phyloP scores from a whole-genome alignment of 768 basidiomycete species.

The Amanita jacksonii region DNA sequence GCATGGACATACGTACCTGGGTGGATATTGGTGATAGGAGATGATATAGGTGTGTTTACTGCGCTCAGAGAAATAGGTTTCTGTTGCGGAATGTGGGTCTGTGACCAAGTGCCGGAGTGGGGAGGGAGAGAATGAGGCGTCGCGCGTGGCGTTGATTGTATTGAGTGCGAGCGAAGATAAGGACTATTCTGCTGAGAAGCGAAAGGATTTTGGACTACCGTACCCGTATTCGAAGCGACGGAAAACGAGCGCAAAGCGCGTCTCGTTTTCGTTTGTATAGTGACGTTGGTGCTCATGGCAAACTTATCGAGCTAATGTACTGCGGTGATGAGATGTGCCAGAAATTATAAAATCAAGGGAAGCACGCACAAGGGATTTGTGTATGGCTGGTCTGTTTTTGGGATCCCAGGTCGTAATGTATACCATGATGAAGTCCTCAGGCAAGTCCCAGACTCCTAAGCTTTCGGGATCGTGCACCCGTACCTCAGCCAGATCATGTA shows the following conservation, averaged over 20 bases:
- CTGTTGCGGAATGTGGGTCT: not conserved
- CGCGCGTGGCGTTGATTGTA: not conserved
- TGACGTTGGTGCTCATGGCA: constrained; percentile 60
- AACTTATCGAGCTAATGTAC: constrained; percentile 61
- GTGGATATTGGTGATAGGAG: not conserved
- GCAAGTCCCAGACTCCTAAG: constrained; percentile 36
- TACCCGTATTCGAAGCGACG: not conserved
- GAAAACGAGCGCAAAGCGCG: constrained; percentile 22
- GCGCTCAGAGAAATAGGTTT: not conserved
- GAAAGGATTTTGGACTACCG: constrained; percentile 12
- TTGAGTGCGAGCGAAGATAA: not conserved
- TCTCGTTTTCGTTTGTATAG: constrained; percentile 34
- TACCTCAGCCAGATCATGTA: constrained; percentile 10
- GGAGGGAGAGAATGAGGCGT: not conserved
- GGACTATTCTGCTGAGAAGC: constrained; percentile 7
- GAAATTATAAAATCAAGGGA: constrained; percentile 5
- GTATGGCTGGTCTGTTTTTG: constrained; percentile 54
- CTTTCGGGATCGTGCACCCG: constrained; percentile 12
- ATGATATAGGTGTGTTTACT: not conserved
- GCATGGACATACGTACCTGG: not conserved
- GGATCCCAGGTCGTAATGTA: constrained; percentile 63
- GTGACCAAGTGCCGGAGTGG: not conserved
- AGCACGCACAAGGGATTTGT: constrained; percentile 55
- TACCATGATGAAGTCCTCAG: constrained; percentile 61
- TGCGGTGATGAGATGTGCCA: constrained; percentile 5